Evolutionary conservation across 179 eudicot genomes (phyloP).

Genomic region (Spinacia oleracea): DNA sequence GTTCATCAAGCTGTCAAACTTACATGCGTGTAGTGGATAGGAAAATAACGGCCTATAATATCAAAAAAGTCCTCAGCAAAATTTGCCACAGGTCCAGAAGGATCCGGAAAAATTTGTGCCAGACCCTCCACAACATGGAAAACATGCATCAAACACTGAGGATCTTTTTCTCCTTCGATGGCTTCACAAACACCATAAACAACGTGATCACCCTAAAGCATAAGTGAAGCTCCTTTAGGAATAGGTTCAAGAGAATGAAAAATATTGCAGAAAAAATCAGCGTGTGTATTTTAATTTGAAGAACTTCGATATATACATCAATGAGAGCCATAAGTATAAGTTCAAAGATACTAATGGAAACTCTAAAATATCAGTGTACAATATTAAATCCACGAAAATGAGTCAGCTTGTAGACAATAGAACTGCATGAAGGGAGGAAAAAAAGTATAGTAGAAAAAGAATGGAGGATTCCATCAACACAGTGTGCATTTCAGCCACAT

Average conservation of each 20-base stretch:
- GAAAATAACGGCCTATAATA: constrained; percentile 78
- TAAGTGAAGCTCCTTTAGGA: constrained; percentile 10
- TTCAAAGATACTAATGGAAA: not conserved
- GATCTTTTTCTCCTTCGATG: constrained; percentile 91
- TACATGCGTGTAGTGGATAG: constrained; percentile 92
- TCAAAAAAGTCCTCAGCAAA: constrained; percentile 81
- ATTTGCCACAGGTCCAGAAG: constrained; percentile 63
- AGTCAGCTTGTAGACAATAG: not conserved
- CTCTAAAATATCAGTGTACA: not conserved
- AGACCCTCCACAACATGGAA: constrained; percentile 71
- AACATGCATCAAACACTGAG: constrained; percentile 69
- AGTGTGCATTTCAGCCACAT: not conserved
- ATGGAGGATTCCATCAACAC: not conserved
- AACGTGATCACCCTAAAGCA: constrained; percentile 66
- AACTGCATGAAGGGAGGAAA: not conserved
- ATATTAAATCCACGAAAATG: not conserved
- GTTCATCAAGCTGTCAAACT: constrained; percentile 30
- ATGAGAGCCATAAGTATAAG: not conserved
- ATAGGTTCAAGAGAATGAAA: not conserved
- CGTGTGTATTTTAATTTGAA: constrained; percentile 3
- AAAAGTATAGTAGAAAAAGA: not conserved
- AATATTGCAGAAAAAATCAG: constrained; percentile 5
- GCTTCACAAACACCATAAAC: constrained; percentile 80
- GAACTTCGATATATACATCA: not conserved
- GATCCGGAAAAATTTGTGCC: constrained; percentile 55